Evolutionary conservation across 768 basidiomycete species (phyloP), one percentile per base, ranked within the genome.

Genomic region (Auriculariales sp.): DNA sequence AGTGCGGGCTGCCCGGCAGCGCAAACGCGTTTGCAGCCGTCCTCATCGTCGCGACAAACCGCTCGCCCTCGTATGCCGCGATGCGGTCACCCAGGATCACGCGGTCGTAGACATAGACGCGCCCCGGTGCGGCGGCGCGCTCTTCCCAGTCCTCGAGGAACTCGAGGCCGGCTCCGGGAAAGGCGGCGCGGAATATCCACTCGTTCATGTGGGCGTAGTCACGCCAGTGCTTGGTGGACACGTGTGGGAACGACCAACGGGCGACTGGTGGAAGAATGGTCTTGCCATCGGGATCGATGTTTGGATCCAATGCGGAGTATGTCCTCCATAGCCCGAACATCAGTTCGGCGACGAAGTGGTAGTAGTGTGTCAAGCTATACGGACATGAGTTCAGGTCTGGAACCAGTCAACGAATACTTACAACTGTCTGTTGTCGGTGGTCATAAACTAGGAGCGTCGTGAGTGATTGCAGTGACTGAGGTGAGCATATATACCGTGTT

Each of bases 181-280:
- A 90, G 51, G 79, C 73, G 28, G 79, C 75, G 45, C 83, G 81
- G 24, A 88, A 68, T 44, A 92, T 76, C 73, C 77, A 88, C 66
- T 92, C 78, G 63, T 94, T 94, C 90, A 95, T 91, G 30, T 71
- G 67, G 4, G 92, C 79, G 54, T 92, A 91, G 64, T 95, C 92
- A 17, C 88, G 78, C 91, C 91, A 95, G 56, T 87, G 80, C 47
- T 70, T 73, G 10, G 78, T 77, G 55, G 83, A 79, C 11, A 83
- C 64, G 52, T 81, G 82, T 39, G 78, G 71, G 65, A 95, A 91
- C 56, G 89, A 63, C 55, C 92, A 66, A 11, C 85, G 82, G 0
- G 81, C 76, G 0, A 82, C 75, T 1, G 83, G 70, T 1, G 87
- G 84, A 29, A 95, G 79, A 4, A 69, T 63, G 1, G 88, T 86